phyloP scores from a whole-genome alignment of 169 alveolate genomes.

The Plasmodium gonderi region DNA sequence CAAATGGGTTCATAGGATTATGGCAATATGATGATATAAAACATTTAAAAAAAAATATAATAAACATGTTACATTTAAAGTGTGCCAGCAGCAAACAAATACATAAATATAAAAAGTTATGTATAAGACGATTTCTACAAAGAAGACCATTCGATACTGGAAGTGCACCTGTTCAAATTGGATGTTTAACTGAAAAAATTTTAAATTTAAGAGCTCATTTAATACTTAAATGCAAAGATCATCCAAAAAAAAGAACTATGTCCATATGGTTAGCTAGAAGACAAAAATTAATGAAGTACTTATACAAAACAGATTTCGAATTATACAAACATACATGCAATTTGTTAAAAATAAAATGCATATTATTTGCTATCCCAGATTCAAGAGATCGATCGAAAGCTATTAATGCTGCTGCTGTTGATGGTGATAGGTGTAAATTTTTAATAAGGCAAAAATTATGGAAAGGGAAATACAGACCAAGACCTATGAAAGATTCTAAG shows the following conservation, averaged over 20 bases:
- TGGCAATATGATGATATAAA: constrained; percentile 86
- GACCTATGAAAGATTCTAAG: constrained; percentile 83
- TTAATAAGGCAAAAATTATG: constrained; percentile 88
- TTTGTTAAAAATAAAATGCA: constrained; percentile 85
- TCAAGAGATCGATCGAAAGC: constrained; percentile 89
- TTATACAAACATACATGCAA: constrained; percentile 87
- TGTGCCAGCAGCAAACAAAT: constrained; percentile 80
- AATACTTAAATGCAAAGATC: constrained; percentile 84
- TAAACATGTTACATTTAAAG: constrained; percentile 79
- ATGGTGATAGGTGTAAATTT: constrained; percentile 90
- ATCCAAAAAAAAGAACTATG: constrained; percentile 87
- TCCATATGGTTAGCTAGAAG: constrained; percentile 87
- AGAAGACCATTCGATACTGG: constrained; percentile 88
- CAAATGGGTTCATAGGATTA: constrained; percentile 85
- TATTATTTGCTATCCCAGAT: constrained; percentile 89
- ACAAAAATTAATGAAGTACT: constrained; percentile 86
- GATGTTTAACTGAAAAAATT: constrained; percentile 88
- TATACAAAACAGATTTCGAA: constrained; percentile 85
- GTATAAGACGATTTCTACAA: constrained; percentile 81
- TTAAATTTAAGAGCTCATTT: constrained; percentile 88
- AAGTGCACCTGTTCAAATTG: constrained; percentile 87
- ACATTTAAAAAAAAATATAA: constrained; percentile 76
- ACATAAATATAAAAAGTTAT: constrained; percentile 77
- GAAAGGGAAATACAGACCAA: constrained; percentile 87
- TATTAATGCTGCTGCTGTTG: constrained; percentile 86